Evolutionary conservation across 2,329 filamentous ascomycete species (phyloP), one percentile per base, ranked within the genome.

Genomic region (Trichoderma asperellum): DNA sequence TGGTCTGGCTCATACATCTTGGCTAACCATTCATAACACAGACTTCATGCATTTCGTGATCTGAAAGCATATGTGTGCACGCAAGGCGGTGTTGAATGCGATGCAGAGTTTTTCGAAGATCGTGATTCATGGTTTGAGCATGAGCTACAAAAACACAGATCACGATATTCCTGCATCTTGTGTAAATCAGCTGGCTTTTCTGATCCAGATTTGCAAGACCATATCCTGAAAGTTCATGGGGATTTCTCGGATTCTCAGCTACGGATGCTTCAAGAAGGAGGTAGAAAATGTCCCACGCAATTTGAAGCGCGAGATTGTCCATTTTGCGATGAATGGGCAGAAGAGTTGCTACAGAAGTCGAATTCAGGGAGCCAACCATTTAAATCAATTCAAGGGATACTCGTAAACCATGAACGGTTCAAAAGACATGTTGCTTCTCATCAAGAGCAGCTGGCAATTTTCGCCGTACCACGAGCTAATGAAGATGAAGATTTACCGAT

Each of bases 1-100:
- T 29, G 6, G 16, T 43, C 2, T 21, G 7, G 47, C 11, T 16
- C 6, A 21, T n/a, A 2, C 35, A 47, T 34, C 2, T 3, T 21
- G 32, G 1, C 24, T 49, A 5, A 40, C 21, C 4, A 18, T 11
- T 14, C 7, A 4, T 11, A 2, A 34, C 8, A 10, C n/a, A 71
- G 59, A 0, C 52, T 49, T 11, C 70, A 71, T 7, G 68, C 68
- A 37, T 71, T 68, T 34, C 7, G 59, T 12, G 68, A 71, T 40
- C 53, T 71, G 11, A 70, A 64, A 24, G 32, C 68, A 1, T 71
- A 71, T 35, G 7, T 57, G 6, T 71, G 70, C 37, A 71, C 70
- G 0, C 10, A 67, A 0, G 62, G 67, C 2, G 67, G 49, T 16
- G 24, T 10, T 24, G 40, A 62, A 34, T 62, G 59, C 11, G 59